Evolutionary conservation across 345 rosid species (phyloP), one percentile per base, ranked within the genome.

Genomic region (Boechera stricta): DNA sequence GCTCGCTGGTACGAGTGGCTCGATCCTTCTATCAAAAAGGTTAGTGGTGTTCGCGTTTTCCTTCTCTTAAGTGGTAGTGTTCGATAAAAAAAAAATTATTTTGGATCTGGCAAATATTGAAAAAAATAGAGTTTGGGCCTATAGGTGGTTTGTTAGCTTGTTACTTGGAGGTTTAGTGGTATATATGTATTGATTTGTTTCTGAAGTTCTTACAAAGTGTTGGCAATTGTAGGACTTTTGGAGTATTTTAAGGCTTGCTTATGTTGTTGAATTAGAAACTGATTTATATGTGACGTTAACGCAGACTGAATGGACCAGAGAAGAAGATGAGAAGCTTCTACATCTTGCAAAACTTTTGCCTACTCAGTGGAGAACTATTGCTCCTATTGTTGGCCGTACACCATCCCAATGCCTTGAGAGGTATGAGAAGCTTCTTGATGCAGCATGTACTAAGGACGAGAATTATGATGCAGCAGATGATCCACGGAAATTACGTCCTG

Each of bases 1-100:
- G 99, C 99, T 82, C 97, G 99, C 36, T 96, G 98, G 99, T 93
- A 96, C 66, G 99, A 96, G 86, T 96, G 99, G 99, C 99, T 93
- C 65, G 99, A 96, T 73, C 99, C 98, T 28, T 96, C 99, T 44
- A 93, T 96, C 76, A 96, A 93, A 80, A 96, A 96, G 93, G 99
- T 88, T 41, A 10, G 51, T 64, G 18, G 7, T 38, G 8, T 61
- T 7, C 16, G 49, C 65, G 48, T 18, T 76, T 29, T 33, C 55
- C 67, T 52, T 32, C 33, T 63, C 28, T 5, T 26, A 8, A 56
- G 57, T 77, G 60, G 6, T 48, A 1, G 18, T 51, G 47, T 38
- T 55, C 11, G 26, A n/a, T 57, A 41, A 18, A 0, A 33, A 33
- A 33, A 6, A 33, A 33, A 33, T 8, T 62, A 4, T 35, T 53